Evolutionary conservation across 2,329 filamentous ascomycete species (phyloP).

Genomic region (Stenocarpella maydis): DNA sequence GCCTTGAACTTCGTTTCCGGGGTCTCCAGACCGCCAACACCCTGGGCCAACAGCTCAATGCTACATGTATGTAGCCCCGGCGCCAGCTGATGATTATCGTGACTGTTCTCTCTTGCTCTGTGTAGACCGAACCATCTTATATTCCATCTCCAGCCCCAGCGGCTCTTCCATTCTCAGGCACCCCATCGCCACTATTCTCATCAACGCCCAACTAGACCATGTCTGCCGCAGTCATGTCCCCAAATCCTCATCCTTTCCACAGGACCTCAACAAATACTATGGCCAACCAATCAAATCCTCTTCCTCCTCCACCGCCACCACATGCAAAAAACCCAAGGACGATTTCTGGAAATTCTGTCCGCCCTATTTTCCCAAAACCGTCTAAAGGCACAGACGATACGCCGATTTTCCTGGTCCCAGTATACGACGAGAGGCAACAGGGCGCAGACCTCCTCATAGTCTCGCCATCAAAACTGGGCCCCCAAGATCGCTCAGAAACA

Average conservation of each 20-base stretch:
- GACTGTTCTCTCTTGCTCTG: background rate
- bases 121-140: background rate
- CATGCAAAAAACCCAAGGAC: background rate
- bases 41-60: background rate
- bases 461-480: constrained; percentile 17
- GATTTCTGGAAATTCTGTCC: background rate
- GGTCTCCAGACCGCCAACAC: constrained; percentile 25
- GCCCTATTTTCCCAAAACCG: background rate
- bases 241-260: constrained; percentile 3
- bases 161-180: background rate
- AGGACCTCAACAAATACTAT: constrained; percentile 15
- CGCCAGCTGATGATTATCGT: constrained; percentile 13
- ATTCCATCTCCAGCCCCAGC: constrained; percentile 9
- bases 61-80: background rate
- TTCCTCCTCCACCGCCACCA: background rate
- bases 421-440: constrained; percentile 34
- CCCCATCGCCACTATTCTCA: background rate
- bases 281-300: constrained; percentile 2
- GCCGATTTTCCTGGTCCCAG: constrained; percentile 32
- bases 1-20: constrained; percentile 14
- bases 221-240: constrained; percentile 15
- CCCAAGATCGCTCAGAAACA: constrained; percentile 5
- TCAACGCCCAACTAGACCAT: background rate
- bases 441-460: constrained; percentile 34
- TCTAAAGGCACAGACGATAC: background rate